These are phyloP conservation scores for Paraphaeosphaeria minitans DNA, from an alignment of 2,329 filamentous ascomycete genomes.

Conservation along the genomic window DNA sequence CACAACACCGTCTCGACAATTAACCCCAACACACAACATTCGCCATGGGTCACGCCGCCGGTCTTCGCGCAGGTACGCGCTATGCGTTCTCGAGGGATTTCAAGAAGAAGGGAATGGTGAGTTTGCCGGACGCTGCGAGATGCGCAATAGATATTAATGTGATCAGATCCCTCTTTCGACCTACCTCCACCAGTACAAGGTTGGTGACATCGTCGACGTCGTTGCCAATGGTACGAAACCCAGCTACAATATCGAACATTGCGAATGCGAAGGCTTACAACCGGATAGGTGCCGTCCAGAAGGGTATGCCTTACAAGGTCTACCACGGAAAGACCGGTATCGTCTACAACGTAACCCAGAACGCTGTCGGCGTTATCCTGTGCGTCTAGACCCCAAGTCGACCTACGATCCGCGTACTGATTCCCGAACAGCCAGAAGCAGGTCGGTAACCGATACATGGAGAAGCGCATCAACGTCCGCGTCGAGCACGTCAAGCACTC, in stretches of 20 bases:
- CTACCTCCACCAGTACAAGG: conserved; percentile 93
- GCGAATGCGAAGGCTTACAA: conserved; percentile 24
- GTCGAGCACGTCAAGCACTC: conserved; percentile 96
- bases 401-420: conserved; percentile 13
- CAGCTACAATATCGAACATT: conserved; percentile 23
- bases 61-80: conserved; percentile 51
- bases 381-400: conserved; percentile 18
- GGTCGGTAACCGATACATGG: conserved; percentile 98
- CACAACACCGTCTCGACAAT: conserved; percentile 18
- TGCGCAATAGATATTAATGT: conserved; percentile 29
- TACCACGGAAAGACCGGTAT: conserved; percentile 97
- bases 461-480: conserved; percentile 99
- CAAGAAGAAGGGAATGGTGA: conserved; percentile 83
- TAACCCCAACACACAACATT: conserved; percentile 27
- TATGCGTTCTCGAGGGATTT: conserved; percentile 82
- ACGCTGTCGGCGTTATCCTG: conserved; percentile 96
- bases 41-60: conserved; percentile 61
- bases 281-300: conserved; percentile 44
- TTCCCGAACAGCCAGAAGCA: conserved; percentile 73
- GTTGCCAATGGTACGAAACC: conserved; percentile 93
- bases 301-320: conserved; percentile 95
- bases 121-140: conserved; percentile 16
- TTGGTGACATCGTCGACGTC: conserved; percentile 98
- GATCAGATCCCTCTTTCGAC: conserved; percentile 78
- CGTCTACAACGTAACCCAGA: conserved; percentile 99